Evolutionary conservation across 208 protist species (phyloP).

Genomic region (Leishmania amazonensis): DNA sequence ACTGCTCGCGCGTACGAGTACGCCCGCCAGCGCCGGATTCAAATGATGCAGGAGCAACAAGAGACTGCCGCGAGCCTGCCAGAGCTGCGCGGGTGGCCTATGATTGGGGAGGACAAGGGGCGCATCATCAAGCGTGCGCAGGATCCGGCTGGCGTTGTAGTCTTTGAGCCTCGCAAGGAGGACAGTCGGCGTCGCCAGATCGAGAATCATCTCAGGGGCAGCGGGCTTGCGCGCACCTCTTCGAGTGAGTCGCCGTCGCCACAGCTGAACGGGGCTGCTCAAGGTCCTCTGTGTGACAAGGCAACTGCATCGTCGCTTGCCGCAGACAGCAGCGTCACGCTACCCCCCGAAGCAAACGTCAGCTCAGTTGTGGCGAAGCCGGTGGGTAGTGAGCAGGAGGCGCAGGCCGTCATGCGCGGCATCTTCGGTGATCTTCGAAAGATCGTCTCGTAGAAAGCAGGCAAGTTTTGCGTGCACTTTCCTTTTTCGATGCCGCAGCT

Average conservation of each 20-base stretch:
- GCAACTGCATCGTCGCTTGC: not conserved
- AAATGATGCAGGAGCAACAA: conserved; percentile 43
- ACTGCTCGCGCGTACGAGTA: conserved; percentile 66
- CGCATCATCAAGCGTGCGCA: conserved; percentile 59
- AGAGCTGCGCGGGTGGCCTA: conserved; percentile 67
- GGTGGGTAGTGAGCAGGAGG: conserved; percentile 37
- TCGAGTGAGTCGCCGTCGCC: not conserved
- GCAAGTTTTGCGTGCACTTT: not conserved
- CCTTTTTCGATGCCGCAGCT: not conserved
- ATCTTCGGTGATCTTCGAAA: conserved; percentile 33
- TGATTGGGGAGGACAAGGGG: conserved; percentile 58
- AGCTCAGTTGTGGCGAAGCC: conserved; percentile 28
- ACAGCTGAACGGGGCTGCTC: not conserved
- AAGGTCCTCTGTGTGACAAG: not conserved
- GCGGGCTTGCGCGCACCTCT: conserved; percentile 1
- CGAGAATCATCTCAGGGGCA: conserved; percentile 33
- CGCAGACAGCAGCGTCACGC: conserved; percentile 4
- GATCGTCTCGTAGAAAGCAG: conserved; percentile 2
- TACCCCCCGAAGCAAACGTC: conserved; percentile 38
- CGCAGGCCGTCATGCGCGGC: conserved; percentile 31
- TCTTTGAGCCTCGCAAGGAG: conserved; percentile 66
- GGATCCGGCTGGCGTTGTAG: conserved; percentile 66
- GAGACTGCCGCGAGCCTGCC: conserved; percentile 14
- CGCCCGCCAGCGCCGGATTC: conserved; percentile 63
- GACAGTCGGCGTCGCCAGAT: conserved; percentile 53